Conservation (phyloP, 2,329 filamentous ascomycete species). For the Pseudogymnoascus sp. region DNA sequence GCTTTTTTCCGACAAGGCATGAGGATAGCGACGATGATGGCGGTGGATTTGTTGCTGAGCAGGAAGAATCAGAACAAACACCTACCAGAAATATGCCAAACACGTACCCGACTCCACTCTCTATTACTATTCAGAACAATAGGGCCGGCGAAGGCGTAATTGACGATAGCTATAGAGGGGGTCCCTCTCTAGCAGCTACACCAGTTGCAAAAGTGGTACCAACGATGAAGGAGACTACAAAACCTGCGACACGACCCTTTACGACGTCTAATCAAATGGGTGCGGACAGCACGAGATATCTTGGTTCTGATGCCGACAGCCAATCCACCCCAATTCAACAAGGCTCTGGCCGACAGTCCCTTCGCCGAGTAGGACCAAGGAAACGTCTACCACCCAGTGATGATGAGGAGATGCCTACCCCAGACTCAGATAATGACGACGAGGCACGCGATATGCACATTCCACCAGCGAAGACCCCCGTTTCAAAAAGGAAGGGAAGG, state of each 20-base stretch:
- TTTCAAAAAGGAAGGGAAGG: neutral
- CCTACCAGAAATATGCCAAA: neutral
- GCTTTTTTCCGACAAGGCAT: slow-evolving; percentile 27
- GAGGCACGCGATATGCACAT: neutral
- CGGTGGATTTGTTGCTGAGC: slow-evolving; percentile 21
- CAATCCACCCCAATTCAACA: neutral
- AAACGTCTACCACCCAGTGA: neutral
- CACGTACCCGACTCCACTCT: neutral
- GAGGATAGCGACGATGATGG: slow-evolving; percentile 21
- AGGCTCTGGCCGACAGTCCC: neutral
- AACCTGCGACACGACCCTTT: neutral
- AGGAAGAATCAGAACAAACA: neutral
- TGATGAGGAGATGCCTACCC: neutral
- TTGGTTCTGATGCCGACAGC: neutral
- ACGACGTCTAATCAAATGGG: neutral
- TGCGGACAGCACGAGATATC: neutral
- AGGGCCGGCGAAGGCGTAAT: neutral
- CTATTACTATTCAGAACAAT: neutral
- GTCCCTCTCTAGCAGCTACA: neutral
- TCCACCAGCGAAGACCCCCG: neutral
- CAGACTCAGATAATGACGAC: neutral
- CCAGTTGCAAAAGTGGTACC: neutral
- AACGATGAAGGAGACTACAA: neutral
- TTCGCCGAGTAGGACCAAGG: neutral
- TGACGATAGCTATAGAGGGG: neutral